Conservation (phyloP, 371 early-diverging fungal species). For the Saksenaea oblongispora region DNA sequence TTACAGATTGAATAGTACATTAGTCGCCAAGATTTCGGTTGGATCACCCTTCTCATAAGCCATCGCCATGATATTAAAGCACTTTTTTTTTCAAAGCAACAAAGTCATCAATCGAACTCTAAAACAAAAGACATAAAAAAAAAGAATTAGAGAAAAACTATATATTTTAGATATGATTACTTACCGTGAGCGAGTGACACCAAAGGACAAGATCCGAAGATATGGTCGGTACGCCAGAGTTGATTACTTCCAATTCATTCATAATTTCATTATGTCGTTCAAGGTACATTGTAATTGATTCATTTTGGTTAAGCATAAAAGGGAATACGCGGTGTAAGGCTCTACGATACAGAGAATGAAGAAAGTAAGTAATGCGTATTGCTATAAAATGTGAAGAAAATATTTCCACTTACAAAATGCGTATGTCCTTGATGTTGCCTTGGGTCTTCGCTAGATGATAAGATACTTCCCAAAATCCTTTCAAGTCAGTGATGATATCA, state of each 20-base stretch:
- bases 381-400: too few species aligned
- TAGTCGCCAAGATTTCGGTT: not conserved
- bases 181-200: not conserved
- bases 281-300: not conserved
- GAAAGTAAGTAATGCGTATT: not conserved
- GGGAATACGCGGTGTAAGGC: not conserved
- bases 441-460: not conserved
- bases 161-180: not conserved
- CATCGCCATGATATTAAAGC: not conserved
- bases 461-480: not conserved
- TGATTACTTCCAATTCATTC: not conserved
- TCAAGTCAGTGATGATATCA: not conserved
- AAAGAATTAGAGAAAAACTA: not conserved
- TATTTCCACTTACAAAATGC: not conserved
- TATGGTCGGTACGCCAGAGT: not conserved
- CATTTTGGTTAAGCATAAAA: not conserved
- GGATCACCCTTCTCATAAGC: not conserved
- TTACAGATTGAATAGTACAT: not conserved
- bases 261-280: not conserved
- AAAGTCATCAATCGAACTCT: not conserved
- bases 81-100: not conserved
- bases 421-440: not conserved
- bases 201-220: not conserved
- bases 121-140: not conserved
- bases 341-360: not conserved